phyloP scores from a whole-genome alignment of 352 stramenopile genomes.

The Globisporangium parvum region DNA sequence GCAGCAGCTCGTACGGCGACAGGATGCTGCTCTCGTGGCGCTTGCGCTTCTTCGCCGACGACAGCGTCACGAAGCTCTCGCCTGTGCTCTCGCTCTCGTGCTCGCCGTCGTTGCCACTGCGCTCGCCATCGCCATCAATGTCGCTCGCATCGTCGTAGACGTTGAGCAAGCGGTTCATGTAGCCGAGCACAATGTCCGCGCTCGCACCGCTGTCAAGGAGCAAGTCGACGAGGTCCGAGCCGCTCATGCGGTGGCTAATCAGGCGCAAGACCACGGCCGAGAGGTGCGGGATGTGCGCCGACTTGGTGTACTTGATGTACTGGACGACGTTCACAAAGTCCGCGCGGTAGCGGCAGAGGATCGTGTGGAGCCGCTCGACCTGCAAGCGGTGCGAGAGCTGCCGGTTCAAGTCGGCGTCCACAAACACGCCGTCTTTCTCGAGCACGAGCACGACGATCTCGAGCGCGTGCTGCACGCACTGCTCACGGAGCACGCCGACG shows the following conservation, averaged over 20 bases:
- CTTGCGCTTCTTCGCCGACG: constrained; percentile 35
- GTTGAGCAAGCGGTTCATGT: constrained; percentile 75
- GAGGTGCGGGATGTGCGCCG: constrained; percentile 57
- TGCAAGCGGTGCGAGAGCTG: constrained; percentile 56
- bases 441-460: constrained; percentile 73
- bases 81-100: constrained; percentile 5
- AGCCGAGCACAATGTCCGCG: constrained; percentile 64
- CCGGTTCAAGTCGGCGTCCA: constrained; percentile 47
- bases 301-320: constrained; percentile 84
- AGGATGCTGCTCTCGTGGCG: constrained; percentile 37
- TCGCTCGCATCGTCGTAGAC: constrained; percentile 42
- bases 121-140: constrained; percentile 18
- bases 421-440: constrained; percentile 64
- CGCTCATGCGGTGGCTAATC: constrained; percentile 62
- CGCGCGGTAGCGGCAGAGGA: constrained; percentile 57
- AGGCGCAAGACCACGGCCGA: constrained; percentile 62
- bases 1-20: constrained; percentile 41
- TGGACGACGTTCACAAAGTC: constrained; percentile 79
- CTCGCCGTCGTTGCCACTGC: constrained; percentile 14
- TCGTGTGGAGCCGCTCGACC: constrained; percentile 73
- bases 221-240: constrained; percentile 53
- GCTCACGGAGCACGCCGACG: constrained; percentile 48
- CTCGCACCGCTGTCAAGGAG: constrained; percentile 60
- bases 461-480: constrained; percentile 68
- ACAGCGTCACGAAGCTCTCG: constrained; percentile 27